Evolutionary conservation across 257 asterid species (phyloP).

Genomic region (Lantana camara): DNA sequence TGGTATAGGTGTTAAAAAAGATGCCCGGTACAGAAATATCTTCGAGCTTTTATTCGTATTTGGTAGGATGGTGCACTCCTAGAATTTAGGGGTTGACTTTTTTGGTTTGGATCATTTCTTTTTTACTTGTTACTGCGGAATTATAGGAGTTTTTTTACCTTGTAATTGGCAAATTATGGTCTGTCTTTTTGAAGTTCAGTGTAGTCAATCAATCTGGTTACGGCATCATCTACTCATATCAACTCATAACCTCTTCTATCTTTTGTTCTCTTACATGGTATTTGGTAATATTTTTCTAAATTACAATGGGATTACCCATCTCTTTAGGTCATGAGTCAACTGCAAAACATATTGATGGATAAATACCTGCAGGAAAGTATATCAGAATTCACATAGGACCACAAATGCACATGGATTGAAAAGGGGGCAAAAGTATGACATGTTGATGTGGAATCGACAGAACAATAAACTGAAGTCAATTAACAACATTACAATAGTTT

Average conservation of each 20-base stretch:
- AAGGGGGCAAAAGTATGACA: background rate
- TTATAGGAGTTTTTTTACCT: constrained; percentile 12
- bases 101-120: constrained; percentile 22
- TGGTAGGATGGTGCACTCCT: constrained; percentile 13
- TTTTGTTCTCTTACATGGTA: too few species aligned
- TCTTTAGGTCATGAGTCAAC: too few species aligned
- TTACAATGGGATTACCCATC: too few species aligned
- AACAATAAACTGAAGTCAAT: background rate
- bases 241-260: too few species aligned
- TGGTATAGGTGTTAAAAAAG: constrained; percentile 36
- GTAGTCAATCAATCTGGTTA: background rate
- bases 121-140: constrained; percentile 22
- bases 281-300: too few species aligned
- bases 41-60: constrained; percentile 7
- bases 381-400: background rate
- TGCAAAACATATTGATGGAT: too few species aligned
- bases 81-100: constrained; percentile 1
- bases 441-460: background rate
- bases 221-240: constrained; percentile 18
- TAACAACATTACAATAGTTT: background rate
- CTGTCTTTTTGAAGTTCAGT: constrained; percentile 21
- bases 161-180: background rate
- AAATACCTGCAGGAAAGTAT: background rate
- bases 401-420: too few species aligned
- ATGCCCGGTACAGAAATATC: constrained; percentile 14